Percentiles rank a stretch among this genome's conserved stretches.
Conservation (phyloP, 805 yeast species). For the Candida ulmi region DNA sequence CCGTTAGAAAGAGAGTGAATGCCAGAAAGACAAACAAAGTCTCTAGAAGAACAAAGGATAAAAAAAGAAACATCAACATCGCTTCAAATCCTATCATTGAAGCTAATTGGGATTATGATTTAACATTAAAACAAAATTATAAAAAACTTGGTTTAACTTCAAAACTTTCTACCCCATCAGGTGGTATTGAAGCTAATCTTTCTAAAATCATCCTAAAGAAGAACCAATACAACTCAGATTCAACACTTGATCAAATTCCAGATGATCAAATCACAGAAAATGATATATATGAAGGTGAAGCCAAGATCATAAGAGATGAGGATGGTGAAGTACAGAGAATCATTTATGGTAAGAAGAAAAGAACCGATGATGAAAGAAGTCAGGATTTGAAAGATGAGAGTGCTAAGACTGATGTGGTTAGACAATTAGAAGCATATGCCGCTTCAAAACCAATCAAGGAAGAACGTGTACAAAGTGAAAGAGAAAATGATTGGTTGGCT, state of each 20-base stretch:
- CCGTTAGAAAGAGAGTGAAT: slow-evolving; percentile 85
- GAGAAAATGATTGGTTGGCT: slow-evolving; percentile 73
- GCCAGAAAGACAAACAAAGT: slow-evolving; percentile 68
- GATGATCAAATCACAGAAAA: slow-evolving; percentile 33
- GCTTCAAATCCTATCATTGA: slow-evolving; percentile 78
- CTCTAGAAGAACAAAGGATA: slow-evolving; percentile 67
- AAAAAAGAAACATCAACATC: slow-evolving; percentile 59
- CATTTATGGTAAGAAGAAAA: slow-evolving; percentile 62
- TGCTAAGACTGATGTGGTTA: slow-evolving; percentile 52
- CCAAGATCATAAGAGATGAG: slow-evolving; percentile 65
- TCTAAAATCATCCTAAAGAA: slow-evolving; percentile 30
- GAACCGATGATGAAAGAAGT: slow-evolving; percentile 27
- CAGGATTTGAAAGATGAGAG: slow-evolving; percentile 19
- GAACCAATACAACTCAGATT: slow-evolving; percentile 4
- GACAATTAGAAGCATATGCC: slow-evolving; percentile 62
- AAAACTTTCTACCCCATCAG: slow-evolving; percentile 62
- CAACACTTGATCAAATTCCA: slow-evolving; percentile 1
- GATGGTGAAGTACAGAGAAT: slow-evolving; percentile 62
- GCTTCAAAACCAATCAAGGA: slow-evolving; percentile 32
- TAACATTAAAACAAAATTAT: slow-evolving; percentile 84
- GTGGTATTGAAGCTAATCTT: slow-evolving; percentile 71
- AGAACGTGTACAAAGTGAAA: slow-evolving; percentile 54
- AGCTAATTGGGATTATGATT: slow-evolving; percentile 80
- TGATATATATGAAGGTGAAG: slow-evolving; percentile 73
- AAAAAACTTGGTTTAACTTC: slow-evolving; percentile 71